Base-by-base conservation (phyloP, 164 flowering plant species). In the Berberis thunbergii region DNA sequence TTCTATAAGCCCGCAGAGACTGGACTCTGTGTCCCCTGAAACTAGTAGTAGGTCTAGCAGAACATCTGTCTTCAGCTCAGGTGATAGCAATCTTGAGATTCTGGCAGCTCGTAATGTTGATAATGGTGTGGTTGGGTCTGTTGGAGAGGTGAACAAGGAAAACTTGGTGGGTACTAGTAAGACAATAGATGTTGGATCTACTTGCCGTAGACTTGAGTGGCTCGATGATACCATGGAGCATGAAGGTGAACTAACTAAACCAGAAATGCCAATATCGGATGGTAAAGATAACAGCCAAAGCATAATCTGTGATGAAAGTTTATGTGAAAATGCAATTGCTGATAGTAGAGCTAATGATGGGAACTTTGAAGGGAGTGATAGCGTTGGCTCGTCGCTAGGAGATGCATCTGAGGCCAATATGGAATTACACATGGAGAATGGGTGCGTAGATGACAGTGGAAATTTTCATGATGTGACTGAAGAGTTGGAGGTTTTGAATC, bases 401-500 rank as follows among this genome's bases (percentile, higher is more conserved):
- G 76, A 62, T 49, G 71, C 67, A 6, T 71, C 67, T 41, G 75
- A 66, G 9, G 76, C 73, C 41, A 76, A 76, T 66, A 63, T 79
- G 1, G 73, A 68, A n/a, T 39, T 60, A 56, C 71, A 65, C 57
- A 11, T 59, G 63, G 79, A 78, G 45, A 75, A 75, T 67, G 72
- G 43, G 13, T 39, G 68, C 55, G 26, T 60, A 7, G 63, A 66
- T 50, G 66, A 56, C 6, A 61, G 67, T 49, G 68, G 41, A 45
- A 48, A 26, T 41, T 26, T 26, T 26, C 26, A 26, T 26, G 26
- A 26, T 58, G 81, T 70, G 60, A 75, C 55, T 44, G 77, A 75
- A 64, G 74, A 79, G 74, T 71, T 74, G 59, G 85, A 87, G 89
- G 93, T 87, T 75, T 76, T 69, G 61, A 57, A 8, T 41, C 41